Percentiles rank a stretch among this genome's conserved stretches.
Evolutionary conservation across 2,329 filamentous ascomycete genomes (phyloP).

Genomic region (Sarocladium brachiariae): DNA sequence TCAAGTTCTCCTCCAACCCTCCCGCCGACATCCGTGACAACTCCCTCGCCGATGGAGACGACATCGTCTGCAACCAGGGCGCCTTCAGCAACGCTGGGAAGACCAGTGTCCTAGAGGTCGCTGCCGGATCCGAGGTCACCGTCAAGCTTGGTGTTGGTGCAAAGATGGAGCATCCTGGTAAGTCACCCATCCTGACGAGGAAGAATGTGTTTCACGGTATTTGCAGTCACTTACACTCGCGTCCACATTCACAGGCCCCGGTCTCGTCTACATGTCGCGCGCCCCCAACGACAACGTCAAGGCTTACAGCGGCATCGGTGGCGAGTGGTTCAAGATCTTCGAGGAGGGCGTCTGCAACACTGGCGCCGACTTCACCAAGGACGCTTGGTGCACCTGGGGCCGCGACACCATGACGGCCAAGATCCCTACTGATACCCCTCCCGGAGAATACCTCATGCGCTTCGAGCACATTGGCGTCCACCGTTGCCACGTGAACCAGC

Average conservation of each 20-base stretch:
- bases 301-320: conserved; percentile 20
- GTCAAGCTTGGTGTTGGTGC: conserved; percentile 16
- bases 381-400: conserved; percentile 18
- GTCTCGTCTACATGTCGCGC: conserved; percentile 20
- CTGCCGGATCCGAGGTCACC: conserved; percentile 17
- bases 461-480: conserved; percentile 26
- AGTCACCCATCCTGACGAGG: background rate
- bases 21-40: conserved; percentile 17
- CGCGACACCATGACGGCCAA: conserved; percentile 23
- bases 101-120: conserved; percentile 18
- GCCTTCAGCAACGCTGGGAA: conserved; percentile 17
- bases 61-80: conserved; percentile 24
- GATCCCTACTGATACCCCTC: conserved; percentile 25
- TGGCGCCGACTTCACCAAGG: conserved; percentile 15
- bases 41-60: conserved; percentile 16
- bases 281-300: conserved; percentile 19
- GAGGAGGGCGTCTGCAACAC: conserved; percentile 18
- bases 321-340: conserved; percentile 21
- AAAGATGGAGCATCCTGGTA: conserved; percentile 17
- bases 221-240: background rate
- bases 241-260: conserved; percentile 12
- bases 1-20: conserved; percentile 22
- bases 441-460: conserved; percentile 30
- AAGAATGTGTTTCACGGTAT: background rate
- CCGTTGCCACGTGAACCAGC: conserved; percentile 18